Base-by-base conservation (phyloP, 371 early-diverging fungal genomes). In the Coemansia sp. region DNA sequence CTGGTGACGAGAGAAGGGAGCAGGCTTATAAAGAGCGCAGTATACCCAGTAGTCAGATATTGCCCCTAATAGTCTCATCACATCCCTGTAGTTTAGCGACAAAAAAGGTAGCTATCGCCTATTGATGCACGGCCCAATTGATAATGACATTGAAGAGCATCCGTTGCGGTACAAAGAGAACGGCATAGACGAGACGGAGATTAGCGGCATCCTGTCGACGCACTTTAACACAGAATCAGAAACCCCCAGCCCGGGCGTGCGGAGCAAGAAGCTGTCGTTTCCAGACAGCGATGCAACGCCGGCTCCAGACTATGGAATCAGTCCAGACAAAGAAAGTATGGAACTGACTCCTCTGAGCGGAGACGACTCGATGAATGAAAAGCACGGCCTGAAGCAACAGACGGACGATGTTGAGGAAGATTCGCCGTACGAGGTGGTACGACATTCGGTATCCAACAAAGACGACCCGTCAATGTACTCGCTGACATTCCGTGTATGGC, bases 361-460 rank as follows among this genome's bases (percentile, higher is more conserved):
- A 11, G 21, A 18, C 52, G 24, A 52, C 8, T 18, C 18, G 11
- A 52, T 22, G 22, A 81, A 67, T 89, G 91, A 14, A 18, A 10
- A 26, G 13, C 21, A 21, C 14, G 61, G 50, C 61, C 50, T 29
- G 6, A 50, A 61, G 50, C 48, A 61, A 31, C 48, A 48, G 31
- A 3, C 34, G 10, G 50, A 45, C 13, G 18, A 26, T 7, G 50
- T 31, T 34, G 18, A 26, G 7, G 89, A 88, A 58, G 86, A 88
- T 70, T 88, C 89, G 21, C 88, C 89, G 42, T 87, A 88, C 57
- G 90, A 90, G 82, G 87, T 88, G 83, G 90, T 90, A 45, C 83
- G 86, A 8, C 81, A 83, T 18, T 84, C 87, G 16, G 89, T 90
- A 56, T 81, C 87, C 50, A 85, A 86, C 84, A 84, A 78, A 76